Percentiles rank a stretch among this genome's conserved stretches.
Conservation (phyloP, 192 early-diverging fungal species). For the Coemansia sp. region DNA sequence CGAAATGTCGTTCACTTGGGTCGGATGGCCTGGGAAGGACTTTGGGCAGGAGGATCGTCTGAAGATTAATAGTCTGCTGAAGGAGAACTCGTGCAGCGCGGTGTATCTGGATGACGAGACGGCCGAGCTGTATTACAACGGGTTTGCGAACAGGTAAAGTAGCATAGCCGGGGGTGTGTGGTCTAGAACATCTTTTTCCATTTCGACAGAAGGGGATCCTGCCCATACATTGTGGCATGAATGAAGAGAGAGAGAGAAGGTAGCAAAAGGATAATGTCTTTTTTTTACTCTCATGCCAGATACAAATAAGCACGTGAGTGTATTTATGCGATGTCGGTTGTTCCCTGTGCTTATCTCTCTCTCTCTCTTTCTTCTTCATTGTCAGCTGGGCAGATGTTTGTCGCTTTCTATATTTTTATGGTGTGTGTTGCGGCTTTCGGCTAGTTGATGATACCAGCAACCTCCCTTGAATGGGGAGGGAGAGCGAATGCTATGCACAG, state of each 20-base stretch:
- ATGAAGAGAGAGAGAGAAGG: no score
- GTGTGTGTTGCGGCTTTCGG: no score
- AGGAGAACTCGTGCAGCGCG: conserved; percentile 84
- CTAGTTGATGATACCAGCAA: no score
- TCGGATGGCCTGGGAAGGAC: conserved; percentile 96
- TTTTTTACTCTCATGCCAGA: background rate
- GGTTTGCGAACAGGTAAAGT: conserved; percentile 86
- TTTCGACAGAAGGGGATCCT: no score
- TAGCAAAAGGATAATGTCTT: conserved; percentile 7
- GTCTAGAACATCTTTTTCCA: no score
- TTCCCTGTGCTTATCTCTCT: background rate
- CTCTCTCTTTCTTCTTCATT: no score
- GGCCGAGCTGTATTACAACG: conserved; percentile 96
- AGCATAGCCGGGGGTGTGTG: background rate
- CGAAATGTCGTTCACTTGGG: conserved; percentile 97
- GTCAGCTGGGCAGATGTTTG: no score
- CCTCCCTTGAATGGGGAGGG: no score
- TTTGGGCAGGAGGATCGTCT: conserved; percentile 75
- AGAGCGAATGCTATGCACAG: no score
- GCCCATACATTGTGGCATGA: no score
- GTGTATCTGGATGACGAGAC: conserved; percentile 93
- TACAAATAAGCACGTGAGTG: background rate
- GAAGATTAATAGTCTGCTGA: conserved; percentile 69
- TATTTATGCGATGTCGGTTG: background rate
- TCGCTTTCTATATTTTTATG: no score